Evolutionary conservation across 2,329 filamentous ascomycete genomes (phyloP).

Genomic region (Colletotrichum gloeosporioides): DNA sequence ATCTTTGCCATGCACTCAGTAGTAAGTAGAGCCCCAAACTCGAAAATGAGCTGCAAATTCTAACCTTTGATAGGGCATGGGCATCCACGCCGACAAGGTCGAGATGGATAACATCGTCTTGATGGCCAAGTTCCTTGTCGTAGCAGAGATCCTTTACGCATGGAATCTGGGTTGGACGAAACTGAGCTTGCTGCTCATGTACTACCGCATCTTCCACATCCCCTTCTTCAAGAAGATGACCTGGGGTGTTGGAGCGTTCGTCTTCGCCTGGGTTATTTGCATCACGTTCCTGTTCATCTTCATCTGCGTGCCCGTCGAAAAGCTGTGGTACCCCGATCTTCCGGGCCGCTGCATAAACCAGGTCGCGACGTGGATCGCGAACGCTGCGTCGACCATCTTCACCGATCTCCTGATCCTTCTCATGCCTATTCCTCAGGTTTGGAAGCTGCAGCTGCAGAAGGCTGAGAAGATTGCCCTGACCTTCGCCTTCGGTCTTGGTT

Average conservation of each 20-base stretch:
- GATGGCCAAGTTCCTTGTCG: slow-evolving; percentile 52
- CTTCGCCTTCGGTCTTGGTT: slow-evolving; percentile 48
- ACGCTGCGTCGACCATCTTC: slow-evolving; percentile 51
- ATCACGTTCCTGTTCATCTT: slow-evolving; percentile 57
- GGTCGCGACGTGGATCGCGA: slow-evolving; percentile 55
- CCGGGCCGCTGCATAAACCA: slow-evolving; percentile 55
- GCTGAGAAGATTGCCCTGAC: slow-evolving; percentile 49
- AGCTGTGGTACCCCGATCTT: slow-evolving; percentile 50
- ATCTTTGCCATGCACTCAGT: slow-evolving; percentile 50
- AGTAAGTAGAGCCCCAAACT: not conserved
- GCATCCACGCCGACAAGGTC: slow-evolving; percentile 48
- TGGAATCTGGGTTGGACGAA: slow-evolving; percentile 57
- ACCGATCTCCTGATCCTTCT: slow-evolving; percentile 51
- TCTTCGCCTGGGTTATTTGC: slow-evolving; percentile 51
- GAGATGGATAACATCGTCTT: slow-evolving; percentile 39
- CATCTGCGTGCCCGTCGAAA: slow-evolving; percentile 55
- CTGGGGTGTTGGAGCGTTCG: slow-evolving; percentile 44
- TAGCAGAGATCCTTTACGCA: slow-evolving; percentile 52
- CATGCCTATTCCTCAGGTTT: slow-evolving; percentile 50
- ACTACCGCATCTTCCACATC: slow-evolving; percentile 56
- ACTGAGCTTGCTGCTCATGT: slow-evolving; percentile 55
- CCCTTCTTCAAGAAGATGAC: slow-evolving; percentile 46
- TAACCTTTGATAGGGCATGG: slow-evolving; percentile 42
- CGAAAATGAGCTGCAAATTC: not conserved
- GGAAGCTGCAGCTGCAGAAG: slow-evolving; percentile 46